Evolutionary conservation across 495 filamentous ascomycete genomes (phyloP), one percentile per base, ranked within the genome.

Genomic region (Penicillium daleae): DNA sequence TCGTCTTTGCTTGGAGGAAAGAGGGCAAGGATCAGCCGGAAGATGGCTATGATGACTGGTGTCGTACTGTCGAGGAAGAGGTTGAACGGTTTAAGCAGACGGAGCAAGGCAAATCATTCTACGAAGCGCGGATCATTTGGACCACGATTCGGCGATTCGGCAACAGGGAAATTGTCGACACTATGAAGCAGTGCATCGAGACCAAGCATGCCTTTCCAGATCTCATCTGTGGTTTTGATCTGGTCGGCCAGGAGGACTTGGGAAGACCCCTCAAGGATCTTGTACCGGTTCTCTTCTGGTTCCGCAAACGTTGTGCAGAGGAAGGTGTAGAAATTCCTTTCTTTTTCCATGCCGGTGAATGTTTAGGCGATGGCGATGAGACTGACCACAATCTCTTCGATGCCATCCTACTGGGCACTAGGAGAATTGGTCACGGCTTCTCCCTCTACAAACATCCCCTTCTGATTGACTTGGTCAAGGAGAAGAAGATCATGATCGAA

Each of bases 271-370:
- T 97, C 9, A 82, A 82, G 29, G 89, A 93, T 65, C 78, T 96
- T 3, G 83, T 92, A 0, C 92, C 93, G 0, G 84, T 96, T 56
- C 76, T 98, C 1, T 92, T 97, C 68, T 97, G 91, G 91, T 97
- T 98, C 80, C 87, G 87, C 37, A 94, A 94, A 69, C 84, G 85
- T 55, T 97, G 93, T 71, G 83, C 84, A 12, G 84, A 90, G 67
- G 87, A 92, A 70, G 87, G 82, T 8, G 82, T 97, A 31, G 86
- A 95, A 24, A 89, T 99, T n/a, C 95, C 95, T 3, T 96, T 97
- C 76, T 95, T 94, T 79, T 93, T 99, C 74, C 93, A 96, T 68
- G 95, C 93, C 3, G 95, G 93, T 31, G 92, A 96, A 72, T 88
- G 83, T 40, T 83, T 93, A 0, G 91, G 91, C 17, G 89, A 93